These are phyloP conservation scores for Azolla pinnata DNA, from an alignment of 75 land plant genomes.

Conservation along the genomic window DNA sequence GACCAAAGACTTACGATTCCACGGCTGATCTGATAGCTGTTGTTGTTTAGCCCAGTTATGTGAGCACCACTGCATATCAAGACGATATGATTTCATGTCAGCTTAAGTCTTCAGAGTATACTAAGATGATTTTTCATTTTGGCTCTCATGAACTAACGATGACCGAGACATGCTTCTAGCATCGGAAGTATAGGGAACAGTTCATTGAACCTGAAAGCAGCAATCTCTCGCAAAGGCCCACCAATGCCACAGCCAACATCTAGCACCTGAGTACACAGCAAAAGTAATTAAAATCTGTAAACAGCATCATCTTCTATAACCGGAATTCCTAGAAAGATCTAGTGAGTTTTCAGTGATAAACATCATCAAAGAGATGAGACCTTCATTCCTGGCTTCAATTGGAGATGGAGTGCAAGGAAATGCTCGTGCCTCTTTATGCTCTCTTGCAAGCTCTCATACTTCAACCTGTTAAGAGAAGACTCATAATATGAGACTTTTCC, in stretches of 20 bases:
- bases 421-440: constrained; percentile 98
- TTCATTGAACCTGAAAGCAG: constrained; percentile 89
- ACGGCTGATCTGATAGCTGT: constrained; percentile 82
- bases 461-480: constrained; percentile 48
- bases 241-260: constrained; percentile 99
- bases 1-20: constrained; percentile 47
- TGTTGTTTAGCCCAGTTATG: constrained; percentile 91
- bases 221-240: constrained; percentile 88
- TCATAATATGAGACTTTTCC: background rate
- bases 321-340: background rate
- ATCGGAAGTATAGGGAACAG: no score
- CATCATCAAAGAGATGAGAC: constrained; percentile 21
- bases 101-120: no score
- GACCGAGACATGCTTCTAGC: no score
- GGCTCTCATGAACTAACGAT: no score
- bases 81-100: background rate
- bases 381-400: constrained; percentile 78
- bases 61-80: constrained; percentile 49
- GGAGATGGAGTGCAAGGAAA: constrained; percentile 84
- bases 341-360: background rate
- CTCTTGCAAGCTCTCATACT: constrained; percentile 72
- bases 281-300: no score
- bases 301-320: no score
- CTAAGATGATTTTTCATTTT: no score
- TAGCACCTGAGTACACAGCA: no score